Evolutionary conservation across 371 early-diverging fungal genomes (phyloP).

Genomic region (Parasitella parasitica): DNA sequence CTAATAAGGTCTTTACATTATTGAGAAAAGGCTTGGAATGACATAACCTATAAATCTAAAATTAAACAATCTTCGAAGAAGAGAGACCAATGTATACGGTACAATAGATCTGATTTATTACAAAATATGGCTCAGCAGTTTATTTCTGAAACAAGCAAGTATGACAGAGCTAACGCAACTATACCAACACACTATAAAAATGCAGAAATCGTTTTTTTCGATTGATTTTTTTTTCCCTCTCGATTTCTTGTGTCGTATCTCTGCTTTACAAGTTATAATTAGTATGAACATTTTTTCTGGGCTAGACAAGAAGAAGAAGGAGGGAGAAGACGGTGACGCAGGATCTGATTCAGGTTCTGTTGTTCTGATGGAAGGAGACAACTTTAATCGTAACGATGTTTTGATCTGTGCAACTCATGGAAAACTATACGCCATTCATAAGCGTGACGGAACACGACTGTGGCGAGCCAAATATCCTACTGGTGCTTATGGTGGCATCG

Average conservation of each 20-base stretch:
- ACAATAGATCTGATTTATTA: not conserved
- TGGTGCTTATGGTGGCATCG: constrained; percentile 16
- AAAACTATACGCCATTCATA: constrained; percentile 11
- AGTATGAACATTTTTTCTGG: not conserved
- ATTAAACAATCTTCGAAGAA: too few relatives aligned
- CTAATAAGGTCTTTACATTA: too few relatives aligned
- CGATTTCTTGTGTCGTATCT: not conserved
- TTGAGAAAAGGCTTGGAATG: too few relatives aligned
- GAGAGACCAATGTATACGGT: too few relatives aligned
- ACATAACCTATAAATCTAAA: too few relatives aligned
- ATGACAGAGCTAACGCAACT: not conserved
- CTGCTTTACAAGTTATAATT: not conserved
- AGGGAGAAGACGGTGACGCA: not conserved
- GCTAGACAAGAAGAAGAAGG: not conserved
- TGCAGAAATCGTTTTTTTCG: not conserved
- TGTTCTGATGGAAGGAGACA: not conserved
- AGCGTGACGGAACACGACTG: not conserved
- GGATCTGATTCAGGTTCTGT: constrained; percentile 2
- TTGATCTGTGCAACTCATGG: constrained; percentile 14
- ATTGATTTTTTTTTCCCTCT: not conserved
- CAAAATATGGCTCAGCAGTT: not conserved
- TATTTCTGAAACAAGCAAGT: not conserved
- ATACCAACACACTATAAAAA: not conserved
- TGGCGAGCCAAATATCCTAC: constrained; percentile 15
- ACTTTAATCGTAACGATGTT: constrained; percentile 6